These are phyloP conservation scores for Quaeritorhiza haematococci DNA, from an alignment of 371 early-diverging fungal species.

Conservation along the genomic window DNA sequence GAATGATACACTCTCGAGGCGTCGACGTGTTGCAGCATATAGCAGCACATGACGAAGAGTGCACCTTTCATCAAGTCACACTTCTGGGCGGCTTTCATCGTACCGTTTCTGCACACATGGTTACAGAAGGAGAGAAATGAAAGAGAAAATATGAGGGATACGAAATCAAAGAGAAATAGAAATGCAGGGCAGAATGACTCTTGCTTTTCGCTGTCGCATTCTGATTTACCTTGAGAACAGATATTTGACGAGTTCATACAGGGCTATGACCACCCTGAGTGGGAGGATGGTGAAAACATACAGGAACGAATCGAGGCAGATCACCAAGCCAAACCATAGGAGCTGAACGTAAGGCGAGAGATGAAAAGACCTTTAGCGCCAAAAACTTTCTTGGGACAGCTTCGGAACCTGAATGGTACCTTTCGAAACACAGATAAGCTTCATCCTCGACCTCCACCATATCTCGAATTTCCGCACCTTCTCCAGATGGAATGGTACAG, in stretches of 20 bases:
- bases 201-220: not conserved
- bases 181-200: too few relatives aligned
- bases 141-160: not conserved
- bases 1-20: constrained; percentile 88
- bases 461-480: too few relatives aligned
- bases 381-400: constrained; percentile 15
- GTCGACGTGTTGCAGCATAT: constrained; percentile 72
- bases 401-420: not conserved
- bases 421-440: not conserved
- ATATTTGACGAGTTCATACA: constrained; percentile 37
- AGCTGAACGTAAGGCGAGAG: constrained; percentile 39
- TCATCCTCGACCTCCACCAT: too few relatives aligned
- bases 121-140: not conserved
- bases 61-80: constrained; percentile 81
- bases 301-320: constrained; percentile 91
- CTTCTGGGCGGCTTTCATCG: constrained; percentile 71
- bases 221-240: constrained; percentile 18
- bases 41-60: constrained; percentile 66
- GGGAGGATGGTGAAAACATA: constrained; percentile 92
- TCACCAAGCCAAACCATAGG: constrained; percentile 81
- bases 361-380: not conserved
- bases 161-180: too few relatives aligned
- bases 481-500: constrained; percentile 75
- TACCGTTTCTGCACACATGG: constrained; percentile 17
- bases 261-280: constrained; percentile 70